Percentiles rank a stretch among this genome's conserved stretches.
phyloP scores from a whole-genome alignment of 1,284 basidiomycete genomes.

The Hypsizygus ulmarius region DNA sequence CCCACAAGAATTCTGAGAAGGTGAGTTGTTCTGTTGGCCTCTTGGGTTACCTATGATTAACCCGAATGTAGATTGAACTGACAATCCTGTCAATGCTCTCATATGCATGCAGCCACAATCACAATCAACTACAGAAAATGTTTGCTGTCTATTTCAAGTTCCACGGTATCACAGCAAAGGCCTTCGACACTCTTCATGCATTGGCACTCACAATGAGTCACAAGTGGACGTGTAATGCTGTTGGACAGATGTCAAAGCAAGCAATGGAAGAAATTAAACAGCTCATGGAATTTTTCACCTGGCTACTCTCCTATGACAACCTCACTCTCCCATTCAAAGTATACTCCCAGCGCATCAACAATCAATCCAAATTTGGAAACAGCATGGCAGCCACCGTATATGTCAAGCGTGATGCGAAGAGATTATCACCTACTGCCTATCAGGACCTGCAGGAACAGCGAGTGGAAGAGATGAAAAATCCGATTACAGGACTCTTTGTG shows the following conservation, averaged over 20 bases:
- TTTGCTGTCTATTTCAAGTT: conserved; percentile 34
- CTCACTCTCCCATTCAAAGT: conserved; percentile 33
- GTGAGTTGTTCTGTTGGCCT: conserved; percentile 13
- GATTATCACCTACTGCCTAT: conserved; percentile 18
- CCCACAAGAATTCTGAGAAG: conserved; percentile 26
- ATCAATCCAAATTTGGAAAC: conserved; percentile 33
- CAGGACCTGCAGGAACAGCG: conserved; percentile 19
- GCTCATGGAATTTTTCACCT: conserved; percentile 22
- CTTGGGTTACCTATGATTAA: background rate
- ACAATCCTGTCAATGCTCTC: conserved; percentile 25
- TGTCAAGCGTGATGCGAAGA: conserved; percentile 21
- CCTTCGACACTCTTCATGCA: conserved; percentile 32
- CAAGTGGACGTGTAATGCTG: conserved; percentile 31
- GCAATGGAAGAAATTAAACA: conserved; percentile 22
- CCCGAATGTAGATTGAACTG: conserved; percentile 21
- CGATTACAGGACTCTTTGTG: conserved; percentile 22
- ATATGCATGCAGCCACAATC: conserved; percentile 29
- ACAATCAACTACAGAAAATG: conserved; percentile 27
- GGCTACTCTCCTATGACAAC: conserved; percentile 37
- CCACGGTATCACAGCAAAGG: conserved; percentile 31
- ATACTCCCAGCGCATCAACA: conserved; percentile 34
- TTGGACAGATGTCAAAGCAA: conserved; percentile 22
- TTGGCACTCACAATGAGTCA: conserved; percentile 35
- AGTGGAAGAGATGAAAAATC: conserved; percentile 21
- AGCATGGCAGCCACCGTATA: conserved; percentile 36